Percentiles rank a stretch among this genome's conserved stretches.
These are phyloP conservation scores for Paraphoma chrysanthemicola DNA, from an alignment of 2,329 filamentous ascomycete species.

Conservation along the genomic window DNA sequence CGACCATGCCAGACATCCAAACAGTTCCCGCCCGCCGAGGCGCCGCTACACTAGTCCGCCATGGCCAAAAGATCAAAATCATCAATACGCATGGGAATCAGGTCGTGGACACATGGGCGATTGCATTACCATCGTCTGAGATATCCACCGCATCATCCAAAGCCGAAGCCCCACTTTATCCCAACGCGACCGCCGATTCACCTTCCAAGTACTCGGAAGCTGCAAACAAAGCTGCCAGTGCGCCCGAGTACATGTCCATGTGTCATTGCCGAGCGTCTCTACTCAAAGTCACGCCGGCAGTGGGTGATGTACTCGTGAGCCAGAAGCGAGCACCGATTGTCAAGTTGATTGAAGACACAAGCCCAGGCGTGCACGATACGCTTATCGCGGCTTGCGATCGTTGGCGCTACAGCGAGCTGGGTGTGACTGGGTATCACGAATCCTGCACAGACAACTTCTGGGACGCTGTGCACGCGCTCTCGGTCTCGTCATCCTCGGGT, in stretches of 20 bases:
- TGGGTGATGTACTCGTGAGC: slow-evolving; percentile 40
- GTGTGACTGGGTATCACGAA: slow-evolving; percentile 41
- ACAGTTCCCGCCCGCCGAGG: slow-evolving; percentile 54
- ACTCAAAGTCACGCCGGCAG: slow-evolving; percentile 34
- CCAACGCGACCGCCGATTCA: slow-evolving; percentile 31
- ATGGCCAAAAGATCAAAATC: slow-evolving; percentile 53
- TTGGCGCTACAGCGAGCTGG: slow-evolving; percentile 43
- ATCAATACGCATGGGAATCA: slow-evolving; percentile 58
- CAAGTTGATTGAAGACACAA: slow-evolving; percentile 43
- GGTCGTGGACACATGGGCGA: slow-evolving; percentile 60
- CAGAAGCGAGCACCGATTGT: slow-evolving; percentile 44
- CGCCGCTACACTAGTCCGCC: slow-evolving; percentile 48
- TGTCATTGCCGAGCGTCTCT: slow-evolving; percentile 41
- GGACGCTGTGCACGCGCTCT: slow-evolving; percentile 30
- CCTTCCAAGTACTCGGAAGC: slow-evolving; percentile 26
- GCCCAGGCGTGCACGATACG: slow-evolving; percentile 43
- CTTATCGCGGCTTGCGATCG: slow-evolving; percentile 47
- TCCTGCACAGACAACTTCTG: slow-evolving; percentile 48
- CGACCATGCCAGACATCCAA: slow-evolving; percentile 14
- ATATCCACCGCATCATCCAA: slow-evolving; percentile 29
- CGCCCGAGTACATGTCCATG: slow-evolving; percentile 46
- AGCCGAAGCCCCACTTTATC: slow-evolving; percentile 36
- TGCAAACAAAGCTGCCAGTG: slow-evolving; percentile 34
- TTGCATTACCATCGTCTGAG: slow-evolving; percentile 42
- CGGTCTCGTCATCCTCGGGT: slow-evolving; percentile 13